A percentile compares a stretch with the other conserved stretches of the same genome.
phyloP scores from a whole-genome alignment of 352 stramenopile species.

The Globisporangium spinosum region DNA sequence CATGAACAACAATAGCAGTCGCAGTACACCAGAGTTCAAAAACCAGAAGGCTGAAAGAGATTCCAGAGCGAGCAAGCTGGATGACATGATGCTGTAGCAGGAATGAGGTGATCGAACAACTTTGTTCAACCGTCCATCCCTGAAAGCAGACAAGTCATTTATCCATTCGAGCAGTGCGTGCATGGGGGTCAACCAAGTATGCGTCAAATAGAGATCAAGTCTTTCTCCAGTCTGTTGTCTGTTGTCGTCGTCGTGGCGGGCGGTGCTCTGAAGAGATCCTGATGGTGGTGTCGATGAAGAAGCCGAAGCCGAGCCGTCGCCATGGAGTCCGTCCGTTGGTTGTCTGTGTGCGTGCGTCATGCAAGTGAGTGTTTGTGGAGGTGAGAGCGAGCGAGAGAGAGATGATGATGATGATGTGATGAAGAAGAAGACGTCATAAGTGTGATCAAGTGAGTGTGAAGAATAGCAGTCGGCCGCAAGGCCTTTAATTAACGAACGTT shows the following conservation, averaged over 20 bases:
- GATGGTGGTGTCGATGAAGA: not conserved
- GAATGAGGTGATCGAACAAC: not conserved
- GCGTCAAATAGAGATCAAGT: constrained; percentile 3
- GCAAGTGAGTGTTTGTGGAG: not conserved
- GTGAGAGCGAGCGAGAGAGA: not conserved
- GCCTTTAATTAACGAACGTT: not conserved
- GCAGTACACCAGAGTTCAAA: not conserved
- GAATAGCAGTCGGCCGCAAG: not conserved
- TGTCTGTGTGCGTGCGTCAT: constrained; percentile 3
- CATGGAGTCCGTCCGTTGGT: not conserved
- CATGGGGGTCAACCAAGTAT: not conserved
- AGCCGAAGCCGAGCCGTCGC: not conserved
- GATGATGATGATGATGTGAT: not conserved
- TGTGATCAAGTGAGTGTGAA: not conserved
- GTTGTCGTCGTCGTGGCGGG: not conserved
- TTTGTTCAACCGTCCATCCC: not conserved
- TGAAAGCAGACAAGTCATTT: not conserved
- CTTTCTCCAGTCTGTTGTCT: not conserved
- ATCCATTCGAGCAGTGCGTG: not conserved
- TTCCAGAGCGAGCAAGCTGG: not conserved
- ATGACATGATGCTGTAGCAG: not conserved
- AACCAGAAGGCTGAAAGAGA: not conserved
- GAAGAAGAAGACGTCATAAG: not conserved
- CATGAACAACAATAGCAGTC: not conserved
- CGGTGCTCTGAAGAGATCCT: not conserved